phyloP scores from a whole-genome alignment of 371 early-diverging fungal genomes.

The Furculomyces boomerangus region DNA sequence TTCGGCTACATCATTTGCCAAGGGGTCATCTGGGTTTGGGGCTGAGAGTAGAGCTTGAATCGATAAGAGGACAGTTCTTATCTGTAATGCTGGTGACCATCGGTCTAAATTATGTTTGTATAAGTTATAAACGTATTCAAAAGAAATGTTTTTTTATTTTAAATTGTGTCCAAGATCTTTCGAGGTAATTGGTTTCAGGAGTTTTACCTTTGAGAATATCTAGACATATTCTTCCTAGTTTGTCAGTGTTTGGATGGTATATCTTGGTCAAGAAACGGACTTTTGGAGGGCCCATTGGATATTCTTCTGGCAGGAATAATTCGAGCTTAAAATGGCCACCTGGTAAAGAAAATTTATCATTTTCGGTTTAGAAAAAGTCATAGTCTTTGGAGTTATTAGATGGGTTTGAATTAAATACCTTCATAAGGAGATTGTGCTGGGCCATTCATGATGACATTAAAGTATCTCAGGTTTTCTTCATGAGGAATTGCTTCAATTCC shows the following conservation, averaged over 20 bases:
- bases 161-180: neutral
- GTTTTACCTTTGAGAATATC: slow-evolving; percentile 91
- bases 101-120: slow-evolving; percentile 45
- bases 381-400: no score
- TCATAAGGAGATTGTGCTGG: slow-evolving; percentile 95
- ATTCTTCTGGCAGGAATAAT: slow-evolving; percentile 92
- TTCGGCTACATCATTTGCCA: slow-evolving; percentile 97
- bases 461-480: slow-evolving; percentile 91
- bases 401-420: no score
- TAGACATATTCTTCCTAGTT: slow-evolving; percentile 94
- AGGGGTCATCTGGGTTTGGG: slow-evolving; percentile 95
- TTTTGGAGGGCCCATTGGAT: slow-evolving; percentile 97
- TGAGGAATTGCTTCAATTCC: slow-evolving; percentile 83
- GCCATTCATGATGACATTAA: slow-evolving; percentile 94
- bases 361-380: neutral
- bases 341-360: slow-evolving; percentile 11
- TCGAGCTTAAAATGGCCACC: slow-evolving; percentile 94
- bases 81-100: slow-evolving; percentile 98
- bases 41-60: slow-evolving; percentile 98
- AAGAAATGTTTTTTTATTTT: neutral
- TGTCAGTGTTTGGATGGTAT: slow-evolving; percentile 99
- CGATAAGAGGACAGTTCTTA: slow-evolving; percentile 92
- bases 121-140: neutral
- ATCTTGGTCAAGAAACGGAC: slow-evolving; percentile 96
- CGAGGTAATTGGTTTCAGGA: neutral